Percentiles rank a stretch among this genome's conserved stretches.
Conservation (phyloP, 1,139 yeast species). For the Lodderomyces orthopsilosis region DNA sequence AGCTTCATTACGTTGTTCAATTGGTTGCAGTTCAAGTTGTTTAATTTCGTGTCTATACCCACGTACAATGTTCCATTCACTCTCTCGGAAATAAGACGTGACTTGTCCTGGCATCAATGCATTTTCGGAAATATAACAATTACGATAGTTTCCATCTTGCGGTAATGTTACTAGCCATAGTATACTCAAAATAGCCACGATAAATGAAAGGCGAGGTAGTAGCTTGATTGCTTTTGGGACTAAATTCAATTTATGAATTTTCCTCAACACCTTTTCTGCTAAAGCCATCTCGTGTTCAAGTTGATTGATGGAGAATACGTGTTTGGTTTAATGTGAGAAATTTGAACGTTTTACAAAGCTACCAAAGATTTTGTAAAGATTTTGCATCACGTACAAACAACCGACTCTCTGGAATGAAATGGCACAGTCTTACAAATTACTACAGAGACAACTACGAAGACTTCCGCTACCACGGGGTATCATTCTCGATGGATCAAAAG, state of each 20-base stretch:
- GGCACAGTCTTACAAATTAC: constrained; percentile 9
- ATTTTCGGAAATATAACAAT: constrained; percentile 88
- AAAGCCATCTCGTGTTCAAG: constrained; percentile 46
- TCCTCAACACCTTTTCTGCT: constrained; percentile 52
- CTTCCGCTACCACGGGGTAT: constrained; percentile 12
- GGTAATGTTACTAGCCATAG: constrained; percentile 73
- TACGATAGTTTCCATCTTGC: constrained; percentile 74
- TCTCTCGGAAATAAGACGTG: constrained; percentile 84
- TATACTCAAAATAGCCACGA: constrained; percentile 59
- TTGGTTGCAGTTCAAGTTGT: constrained; percentile 33
- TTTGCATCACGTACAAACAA: not conserved
- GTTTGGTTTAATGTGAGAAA: not conserved
- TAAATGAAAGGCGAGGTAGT: constrained; percentile 62
- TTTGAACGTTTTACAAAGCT: not conserved
- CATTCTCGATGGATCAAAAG: constrained; percentile 6
- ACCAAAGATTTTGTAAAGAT: no score
- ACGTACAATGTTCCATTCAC: constrained; percentile 89
- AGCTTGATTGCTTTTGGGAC: constrained; percentile 53
- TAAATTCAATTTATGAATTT: constrained; percentile 55
- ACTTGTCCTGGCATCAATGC: constrained; percentile 98
- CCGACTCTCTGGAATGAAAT: not conserved
- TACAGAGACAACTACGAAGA: constrained; percentile 10
- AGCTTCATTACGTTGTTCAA: constrained; percentile 38
- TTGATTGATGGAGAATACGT: constrained; percentile 5
- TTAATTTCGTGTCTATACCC: constrained; percentile 70